Evolutionary conservation across 345 rosid genomes (phyloP).

Genomic region (Lepidium didymum): DNA sequence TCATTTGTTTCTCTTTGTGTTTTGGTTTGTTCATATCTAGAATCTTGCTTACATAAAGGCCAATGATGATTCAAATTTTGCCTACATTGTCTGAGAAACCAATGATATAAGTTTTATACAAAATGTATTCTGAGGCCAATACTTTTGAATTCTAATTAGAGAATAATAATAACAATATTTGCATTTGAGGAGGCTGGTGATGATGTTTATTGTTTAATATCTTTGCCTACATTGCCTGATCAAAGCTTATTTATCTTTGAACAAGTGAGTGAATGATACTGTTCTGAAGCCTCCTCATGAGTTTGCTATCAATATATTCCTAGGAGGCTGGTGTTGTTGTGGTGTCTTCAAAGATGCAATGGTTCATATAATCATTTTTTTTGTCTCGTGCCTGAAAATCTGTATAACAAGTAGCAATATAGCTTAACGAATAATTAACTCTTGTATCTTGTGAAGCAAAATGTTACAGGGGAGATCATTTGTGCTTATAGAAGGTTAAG

Average conservation of each 20-base stretch:
- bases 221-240: constrained; percentile 33
- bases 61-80: constrained; percentile 9
- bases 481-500: too few species aligned
- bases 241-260: constrained; percentile 14
- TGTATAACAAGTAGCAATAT: too few species aligned
- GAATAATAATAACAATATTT: not conserved
- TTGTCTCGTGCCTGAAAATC: too few species aligned
- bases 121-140: constrained; percentile 11
- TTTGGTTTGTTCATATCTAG: not conserved
- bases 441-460: too few species aligned
- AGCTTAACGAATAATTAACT: too few species aligned
- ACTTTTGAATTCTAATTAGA: not conserved
- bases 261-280: constrained; percentile 22
- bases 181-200: not conserved
- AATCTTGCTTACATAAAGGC: not conserved
- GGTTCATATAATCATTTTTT: not conserved
- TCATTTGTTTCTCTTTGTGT: not conserved
- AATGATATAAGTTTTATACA: not conserved
- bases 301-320: not conserved
- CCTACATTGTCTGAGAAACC: constrained; percentile 17
- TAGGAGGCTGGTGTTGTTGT: not conserved
- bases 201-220: constrained; percentile 27
- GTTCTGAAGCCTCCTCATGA: constrained; percentile 12
- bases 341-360: not conserved
- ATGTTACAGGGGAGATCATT: too few species aligned